These are phyloP conservation scores for Colletotrichum echinochloae DNA, from an alignment of 2,329 filamentous ascomycete species.

Conservation along the genomic window DNA sequence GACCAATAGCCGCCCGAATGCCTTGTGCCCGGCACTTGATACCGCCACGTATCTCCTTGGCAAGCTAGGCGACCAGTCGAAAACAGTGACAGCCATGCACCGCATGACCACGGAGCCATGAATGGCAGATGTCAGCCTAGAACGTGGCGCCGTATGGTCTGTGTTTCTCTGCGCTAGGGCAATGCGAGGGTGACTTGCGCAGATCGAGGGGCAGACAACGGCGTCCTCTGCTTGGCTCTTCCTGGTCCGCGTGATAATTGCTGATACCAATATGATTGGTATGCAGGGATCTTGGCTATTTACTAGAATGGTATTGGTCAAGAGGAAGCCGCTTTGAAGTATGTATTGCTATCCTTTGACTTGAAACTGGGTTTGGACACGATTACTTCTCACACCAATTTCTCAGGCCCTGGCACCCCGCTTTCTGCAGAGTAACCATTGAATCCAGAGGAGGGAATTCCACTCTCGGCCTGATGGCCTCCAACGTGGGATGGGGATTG, in stretches of 20 bases:
- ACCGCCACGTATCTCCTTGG: not conserved
- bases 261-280: not conserved
- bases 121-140: not conserved
- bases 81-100: conserved; percentile 2
- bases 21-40: conserved; percentile 6
- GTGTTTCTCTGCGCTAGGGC: not conserved
- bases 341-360: not conserved
- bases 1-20: not conserved
- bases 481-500: not conserved
- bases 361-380: not conserved
- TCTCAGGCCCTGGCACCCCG: not conserved
- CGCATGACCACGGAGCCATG: not conserved
- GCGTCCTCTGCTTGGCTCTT: not conserved
- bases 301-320: not conserved
- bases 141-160: not conserved
- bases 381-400: not conserved
- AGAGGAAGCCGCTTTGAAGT: not conserved
- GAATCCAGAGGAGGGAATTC: too few relatives aligned
- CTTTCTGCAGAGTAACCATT: not conserved
- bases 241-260: not conserved
- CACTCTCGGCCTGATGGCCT: not conserved
- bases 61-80: not conserved
- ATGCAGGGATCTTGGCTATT: not conserved
- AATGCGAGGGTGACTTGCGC: not conserved
- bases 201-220: not conserved